Percentiles rank a stretch among this genome's conserved stretches.
These are phyloP conservation scores for Axilococcus clingmanii DNA, from an alignment of 139 green algal genomes.

Conservation along the genomic window DNA sequence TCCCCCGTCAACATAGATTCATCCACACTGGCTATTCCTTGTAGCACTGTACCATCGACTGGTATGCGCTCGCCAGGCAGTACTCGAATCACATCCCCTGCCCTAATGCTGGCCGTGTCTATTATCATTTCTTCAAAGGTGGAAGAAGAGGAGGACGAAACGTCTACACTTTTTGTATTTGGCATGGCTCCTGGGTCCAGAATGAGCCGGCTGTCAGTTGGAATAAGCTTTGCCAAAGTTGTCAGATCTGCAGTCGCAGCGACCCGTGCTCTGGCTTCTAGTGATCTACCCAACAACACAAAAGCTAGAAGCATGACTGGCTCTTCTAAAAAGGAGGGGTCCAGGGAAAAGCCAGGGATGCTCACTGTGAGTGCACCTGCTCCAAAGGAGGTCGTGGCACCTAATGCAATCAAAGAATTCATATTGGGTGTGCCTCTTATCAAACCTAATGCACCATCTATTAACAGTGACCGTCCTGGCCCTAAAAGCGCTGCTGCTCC, in stretches of 20 bases:
- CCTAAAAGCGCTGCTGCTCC: constrained; percentile 70
- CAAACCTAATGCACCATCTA: constrained; percentile 57
- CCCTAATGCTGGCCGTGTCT: constrained; percentile 29
- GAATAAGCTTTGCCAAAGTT: constrained; percentile 64
- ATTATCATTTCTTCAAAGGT: constrained; percentile 36
- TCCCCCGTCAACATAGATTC: constrained; percentile 84
- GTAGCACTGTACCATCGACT: constrained; percentile 74
- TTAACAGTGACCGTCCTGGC: constrained; percentile 56
- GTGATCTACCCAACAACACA: constrained; percentile 73
- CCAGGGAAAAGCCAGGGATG: constrained; percentile 40
- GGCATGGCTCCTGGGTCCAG: constrained; percentile 37
- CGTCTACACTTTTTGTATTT: background rate
- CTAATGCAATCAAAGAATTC: constrained; percentile 83
- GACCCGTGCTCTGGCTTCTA: constrained; percentile 61
- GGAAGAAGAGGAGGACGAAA: background rate
- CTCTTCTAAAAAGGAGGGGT: constrained; percentile 79
- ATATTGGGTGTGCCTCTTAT: constrained; percentile 75
- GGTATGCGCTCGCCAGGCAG: constrained; percentile 84
- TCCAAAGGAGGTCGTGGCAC: constrained; percentile 54
- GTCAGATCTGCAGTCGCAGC: constrained; percentile 49
- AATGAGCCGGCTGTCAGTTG: constrained; percentile 47
- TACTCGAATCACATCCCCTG: constrained; percentile 55
- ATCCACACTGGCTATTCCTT: constrained; percentile 58
- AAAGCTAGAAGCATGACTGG: constrained; percentile 95
- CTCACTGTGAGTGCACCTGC: constrained; percentile 28